These are phyloP conservation scores for Logfia minima DNA, from an alignment of 129 eudicot species.

Conservation along the genomic window DNA sequence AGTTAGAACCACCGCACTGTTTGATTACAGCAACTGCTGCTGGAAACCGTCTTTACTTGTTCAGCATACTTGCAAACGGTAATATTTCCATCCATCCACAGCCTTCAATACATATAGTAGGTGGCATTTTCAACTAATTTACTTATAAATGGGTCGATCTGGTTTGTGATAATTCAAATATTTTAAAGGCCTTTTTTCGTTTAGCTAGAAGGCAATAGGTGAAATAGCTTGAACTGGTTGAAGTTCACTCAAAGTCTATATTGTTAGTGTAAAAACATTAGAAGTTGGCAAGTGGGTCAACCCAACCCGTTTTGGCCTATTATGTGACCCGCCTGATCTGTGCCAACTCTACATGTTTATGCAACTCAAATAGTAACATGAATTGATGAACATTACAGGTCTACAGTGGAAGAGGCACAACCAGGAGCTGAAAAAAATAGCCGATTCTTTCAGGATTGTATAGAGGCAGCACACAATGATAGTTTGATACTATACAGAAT, in stretches of 20 bases:
- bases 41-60: constrained; percentile 86
- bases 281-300: constrained; percentile 5
- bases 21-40: constrained; percentile 74
- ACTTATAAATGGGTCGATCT: not conserved
- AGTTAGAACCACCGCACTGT: constrained; percentile 91
- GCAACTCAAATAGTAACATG: not conserved
- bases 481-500: not conserved
- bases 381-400: not conserved
- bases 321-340: not conserved
- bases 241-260: not conserved
- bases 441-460: not conserved
- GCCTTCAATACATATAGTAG: no score
- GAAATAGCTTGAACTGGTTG: not conserved
- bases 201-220: not conserved
- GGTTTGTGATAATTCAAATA: not conserved
- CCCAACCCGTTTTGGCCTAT: not conserved
- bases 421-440: constrained; percentile 5
- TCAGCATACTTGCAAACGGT: constrained; percentile 83
- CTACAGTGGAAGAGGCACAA: constrained; percentile 12
- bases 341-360: no score
- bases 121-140: not conserved
- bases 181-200: not conserved
- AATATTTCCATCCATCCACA: constrained; percentile 12
- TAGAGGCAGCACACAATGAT: not conserved
- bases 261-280: not conserved